Conservation (phyloP, 2,329 filamentous ascomycete genomes). For the Biscogniauxia mediterranea region DNA sequence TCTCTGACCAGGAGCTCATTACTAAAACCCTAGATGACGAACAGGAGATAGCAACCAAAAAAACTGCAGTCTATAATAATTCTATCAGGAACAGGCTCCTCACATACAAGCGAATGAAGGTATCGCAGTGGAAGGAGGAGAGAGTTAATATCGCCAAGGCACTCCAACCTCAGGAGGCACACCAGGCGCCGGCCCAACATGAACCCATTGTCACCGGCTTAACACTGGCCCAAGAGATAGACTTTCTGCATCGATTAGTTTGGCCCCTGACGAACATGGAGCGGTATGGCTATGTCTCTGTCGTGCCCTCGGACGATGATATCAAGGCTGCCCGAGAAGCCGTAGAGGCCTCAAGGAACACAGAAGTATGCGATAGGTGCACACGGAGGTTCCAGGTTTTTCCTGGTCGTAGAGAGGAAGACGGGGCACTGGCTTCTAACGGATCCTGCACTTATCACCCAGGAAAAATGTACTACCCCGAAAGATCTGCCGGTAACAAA, state of each 20-base stretch:
- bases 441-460: conserved; percentile 81
- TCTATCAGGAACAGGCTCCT: conserved; percentile 80
- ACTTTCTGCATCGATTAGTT: conserved; percentile 59
- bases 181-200: conserved; percentile 38
- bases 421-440: conserved; percentile 72
- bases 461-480: conserved; percentile 64
- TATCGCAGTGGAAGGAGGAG: conserved; percentile 69
- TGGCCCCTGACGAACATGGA: conserved; percentile 65
- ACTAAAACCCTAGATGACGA: conserved; percentile 73
- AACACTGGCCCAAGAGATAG: conserved; percentile 63
- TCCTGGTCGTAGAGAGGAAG: conserved; percentile 74
- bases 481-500: conserved; percentile 54
- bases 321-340: conserved; percentile 65
- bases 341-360: conserved; percentile 66
- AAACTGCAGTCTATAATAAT: conserved; percentile 73
- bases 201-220: conserved; percentile 69
- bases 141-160: conserved; percentile 36
- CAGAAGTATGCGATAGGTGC: conserved; percentile 89
- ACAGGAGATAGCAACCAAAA: conserved; percentile 67
- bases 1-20: conserved; percentile 67
- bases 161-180: conserved; percentile 32
- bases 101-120: conserved; percentile 70
- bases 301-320: conserved; percentile 62
- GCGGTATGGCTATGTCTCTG: conserved; percentile 71
- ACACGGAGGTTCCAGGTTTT: conserved; percentile 86